phyloP scores from a whole-genome alignment of 495 filamentous ascomycete genomes.

The Neurospora sp. region DNA sequence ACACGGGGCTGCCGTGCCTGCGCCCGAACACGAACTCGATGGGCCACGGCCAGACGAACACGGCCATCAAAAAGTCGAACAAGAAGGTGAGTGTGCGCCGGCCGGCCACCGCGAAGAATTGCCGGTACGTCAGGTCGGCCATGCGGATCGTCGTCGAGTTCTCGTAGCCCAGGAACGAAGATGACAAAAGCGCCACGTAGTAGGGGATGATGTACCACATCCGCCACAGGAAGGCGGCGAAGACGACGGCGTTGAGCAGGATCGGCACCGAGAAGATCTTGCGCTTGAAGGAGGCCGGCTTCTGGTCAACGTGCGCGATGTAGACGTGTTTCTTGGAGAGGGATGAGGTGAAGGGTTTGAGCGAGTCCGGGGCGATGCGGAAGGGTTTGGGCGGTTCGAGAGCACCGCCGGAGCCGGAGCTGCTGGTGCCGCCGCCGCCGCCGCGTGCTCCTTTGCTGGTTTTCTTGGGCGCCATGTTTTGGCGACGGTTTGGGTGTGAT shows the following conservation, averaged over 20 bases:
- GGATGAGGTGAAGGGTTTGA: constrained; percentile 50
- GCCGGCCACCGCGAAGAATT: constrained; percentile 39
- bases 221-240: constrained; percentile 48
- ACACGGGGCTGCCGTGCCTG: constrained; percentile 44
- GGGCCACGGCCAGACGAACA: constrained; percentile 68
- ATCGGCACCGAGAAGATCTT: constrained; percentile 67
- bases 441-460: constrained; percentile 1
- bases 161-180: constrained; percentile 45
- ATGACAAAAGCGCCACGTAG: constrained; percentile 53
- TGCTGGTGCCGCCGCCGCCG: neutral
- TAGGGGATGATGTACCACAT: constrained; percentile 49
- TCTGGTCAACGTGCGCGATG: constrained; percentile 66
- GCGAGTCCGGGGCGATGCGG: constrained; percentile 43
- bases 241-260: constrained; percentile 55
- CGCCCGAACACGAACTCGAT: constrained; percentile 52
- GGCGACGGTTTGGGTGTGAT: neutral
- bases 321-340: constrained; percentile 60
- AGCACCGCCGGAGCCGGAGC: constrained; percentile 12
- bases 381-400: constrained; percentile 48
- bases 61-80: constrained; percentile 58
- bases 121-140: constrained; percentile 35
- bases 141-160: constrained; percentile 51
- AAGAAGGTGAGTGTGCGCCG: constrained; percentile 50
- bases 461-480: constrained; percentile 17
- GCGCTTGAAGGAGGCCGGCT: constrained; percentile 53